Evolutionary conservation across 2,329 filamentous ascomycete species (phyloP).

Genomic region (Magnaporthiopsis poae): DNA sequence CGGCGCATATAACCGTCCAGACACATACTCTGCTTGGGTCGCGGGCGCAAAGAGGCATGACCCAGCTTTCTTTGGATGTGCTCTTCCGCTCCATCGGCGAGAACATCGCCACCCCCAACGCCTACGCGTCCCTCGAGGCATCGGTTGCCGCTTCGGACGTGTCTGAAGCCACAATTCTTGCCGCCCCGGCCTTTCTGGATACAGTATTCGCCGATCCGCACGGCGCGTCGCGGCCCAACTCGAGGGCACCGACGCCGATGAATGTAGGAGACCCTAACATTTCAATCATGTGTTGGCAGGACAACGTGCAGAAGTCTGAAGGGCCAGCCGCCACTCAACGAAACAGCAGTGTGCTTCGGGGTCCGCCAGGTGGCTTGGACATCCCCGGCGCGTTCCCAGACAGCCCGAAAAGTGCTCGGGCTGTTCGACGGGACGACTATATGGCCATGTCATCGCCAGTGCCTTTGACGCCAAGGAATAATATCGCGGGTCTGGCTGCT

Average conservation of each 20-base stretch:
- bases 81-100: conserved; percentile 72
- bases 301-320: conserved; percentile 16
- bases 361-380: conserved; percentile 3
- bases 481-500: not conserved
- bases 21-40: conserved; percentile 93
- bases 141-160: conserved; percentile 68
- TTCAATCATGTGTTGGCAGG: conserved; percentile 32
- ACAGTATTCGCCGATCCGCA: conserved; percentile 59
- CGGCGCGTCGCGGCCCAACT: conserved; percentile 47
- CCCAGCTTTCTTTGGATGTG: conserved; percentile 82
- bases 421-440: conserved; percentile 27
- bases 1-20: conserved; percentile 33
- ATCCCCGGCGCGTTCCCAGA: conserved; percentile 17
- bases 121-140: conserved; percentile 53
- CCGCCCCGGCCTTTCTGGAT: conserved; percentile 70
- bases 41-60: conserved; percentile 74
- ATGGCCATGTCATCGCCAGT: conserved; percentile 6
- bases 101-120: conserved; percentile 55
- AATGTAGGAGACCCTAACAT: conserved; percentile 44
- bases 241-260: conserved; percentile 61
- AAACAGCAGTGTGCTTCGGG: not conserved
- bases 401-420: conserved; percentile 36
- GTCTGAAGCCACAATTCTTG: conserved; percentile 68
- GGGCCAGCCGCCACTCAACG: not conserved
- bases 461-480: conserved; percentile 11